Evolutionary conservation across 2,329 filamentous ascomycete genomes (phyloP), one percentile per base, ranked within the genome.

Genomic region (Trichothecium roseum): DNA sequence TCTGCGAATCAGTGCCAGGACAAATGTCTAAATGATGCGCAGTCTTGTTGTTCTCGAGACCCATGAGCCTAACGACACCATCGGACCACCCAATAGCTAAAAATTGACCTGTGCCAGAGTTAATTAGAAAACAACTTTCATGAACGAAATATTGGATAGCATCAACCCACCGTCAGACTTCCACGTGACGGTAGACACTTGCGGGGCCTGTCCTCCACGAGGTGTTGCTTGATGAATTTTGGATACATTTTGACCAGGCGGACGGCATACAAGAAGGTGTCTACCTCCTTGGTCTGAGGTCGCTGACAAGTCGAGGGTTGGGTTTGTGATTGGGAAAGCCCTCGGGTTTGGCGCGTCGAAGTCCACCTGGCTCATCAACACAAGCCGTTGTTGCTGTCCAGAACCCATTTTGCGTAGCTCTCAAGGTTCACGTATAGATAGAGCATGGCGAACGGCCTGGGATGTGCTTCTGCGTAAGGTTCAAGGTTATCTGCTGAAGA

Each of bases 61-160:
- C 83, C 54, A 89, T 72, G 26, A 94, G 62, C 39, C 85, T 78
- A 15, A 91, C 74, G 6, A 74, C 73, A 18, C 84, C 83, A 62
- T 94, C 85, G 45, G 74, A 85, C 78, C 85, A 94, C 31, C 78
- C 85, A 12, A 91, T 75, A 12, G 86, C 86, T 37, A 95, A 69
- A 29, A 85, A 77, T 42, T 84, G 81, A 8, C 81, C 79, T 81
- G 31, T 18, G 38, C 5, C 38, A 32, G 15, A 8, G 20, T 24
- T 24, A 24, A 10, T 24, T 24, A 10, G 10, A 10, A 24, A 27
- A 9, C n/a, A 16, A 40, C 51, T 30, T 51, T 43, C 42, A 20
- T n/a, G 13, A 16, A 3, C 8, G 24, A 18, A 14, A 18, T 10
- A 12, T 26, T n/a, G n/a, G n/a, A n/a, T n/a, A n/a, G n/a, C n/a